phyloP scores from a whole-genome alignment of 1,284 basidiomycete genomes.

The Cryptococcus amylolentus region DNA sequence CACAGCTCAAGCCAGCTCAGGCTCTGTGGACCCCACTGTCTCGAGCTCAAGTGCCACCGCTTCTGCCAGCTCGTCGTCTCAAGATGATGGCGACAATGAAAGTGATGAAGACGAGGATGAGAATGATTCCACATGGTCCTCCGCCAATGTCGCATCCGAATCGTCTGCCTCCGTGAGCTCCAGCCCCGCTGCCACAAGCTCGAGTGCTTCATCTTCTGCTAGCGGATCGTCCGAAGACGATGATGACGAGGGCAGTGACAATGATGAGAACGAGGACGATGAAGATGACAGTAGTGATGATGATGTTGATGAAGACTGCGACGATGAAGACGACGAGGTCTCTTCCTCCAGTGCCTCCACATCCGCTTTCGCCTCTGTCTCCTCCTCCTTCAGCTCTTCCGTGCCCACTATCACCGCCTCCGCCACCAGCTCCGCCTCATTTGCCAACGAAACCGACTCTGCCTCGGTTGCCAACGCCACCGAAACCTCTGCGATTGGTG shows the following conservation, averaged over 20 bases:
- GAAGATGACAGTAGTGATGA: too few relatives aligned
- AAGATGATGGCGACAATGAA: too few relatives aligned
- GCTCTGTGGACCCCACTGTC: not conserved
- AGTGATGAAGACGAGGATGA: constrained; percentile 5
- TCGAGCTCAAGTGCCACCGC: not conserved
- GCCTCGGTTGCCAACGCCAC: not conserved
- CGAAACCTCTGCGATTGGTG: constrained; percentile 6
- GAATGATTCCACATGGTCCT: too few relatives aligned
- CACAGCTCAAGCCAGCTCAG: not conserved
- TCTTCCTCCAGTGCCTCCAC: not conserved
- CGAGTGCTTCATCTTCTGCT: not conserved
- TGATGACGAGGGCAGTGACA: constrained; percentile 8
- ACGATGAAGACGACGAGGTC: not conserved
- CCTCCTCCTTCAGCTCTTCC: not conserved
- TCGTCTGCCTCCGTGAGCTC: too few relatives aligned
- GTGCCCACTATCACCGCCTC: not conserved
- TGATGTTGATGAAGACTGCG: constrained; percentile 5
- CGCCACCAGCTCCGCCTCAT: constrained; percentile 4
- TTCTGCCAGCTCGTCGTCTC: too few relatives aligned
- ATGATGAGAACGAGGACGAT: constrained; percentile 11
- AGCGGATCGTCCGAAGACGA: not conserved
- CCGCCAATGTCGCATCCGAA: too few relatives aligned
- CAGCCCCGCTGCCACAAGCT: not conserved
- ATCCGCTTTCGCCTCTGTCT: not conserved
- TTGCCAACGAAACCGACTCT: constrained; percentile 5